These are phyloP conservation scores for Basipetospora chlamydospora DNA, from an alignment of 2,329 filamentous ascomycete species.

Conservation along the genomic window DNA sequence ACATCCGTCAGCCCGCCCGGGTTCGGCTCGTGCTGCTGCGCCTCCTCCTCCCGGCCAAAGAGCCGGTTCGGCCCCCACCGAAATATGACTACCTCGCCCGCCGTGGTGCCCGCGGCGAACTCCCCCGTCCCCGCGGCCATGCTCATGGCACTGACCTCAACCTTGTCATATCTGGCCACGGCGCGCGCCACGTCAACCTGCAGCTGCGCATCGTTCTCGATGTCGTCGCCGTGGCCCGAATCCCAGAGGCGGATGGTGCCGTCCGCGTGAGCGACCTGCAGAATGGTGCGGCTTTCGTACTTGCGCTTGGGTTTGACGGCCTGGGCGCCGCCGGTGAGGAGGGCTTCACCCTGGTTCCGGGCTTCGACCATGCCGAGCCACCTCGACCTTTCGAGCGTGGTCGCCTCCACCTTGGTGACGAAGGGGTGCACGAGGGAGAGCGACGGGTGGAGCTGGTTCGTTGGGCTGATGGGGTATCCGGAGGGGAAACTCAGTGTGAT, in stretches of 20 bases:
- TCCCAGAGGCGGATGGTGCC: constrained; percentile 91
- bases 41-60: constrained; percentile 50
- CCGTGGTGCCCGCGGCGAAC: constrained; percentile 64
- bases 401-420: constrained; percentile 56
- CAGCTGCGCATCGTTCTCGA: constrained; percentile 69
- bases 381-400: constrained; percentile 58
- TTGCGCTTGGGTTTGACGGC: constrained; percentile 54
- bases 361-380: constrained; percentile 90
- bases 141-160: constrained; percentile 66
- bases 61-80: constrained; percentile 73
- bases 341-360: constrained; percentile 59
- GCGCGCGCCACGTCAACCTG: constrained; percentile 81
- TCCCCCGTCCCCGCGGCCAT: constrained; percentile 73
- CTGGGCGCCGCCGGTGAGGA: constrained; percentile 68
- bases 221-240: constrained; percentile 77
- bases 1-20: constrained; percentile 65
- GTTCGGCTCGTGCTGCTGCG: constrained; percentile 36
- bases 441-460: constrained; percentile 81
- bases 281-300: constrained; percentile 70
- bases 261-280: constrained; percentile 80
- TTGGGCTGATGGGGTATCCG: constrained; percentile 79
- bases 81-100: constrained; percentile 78
- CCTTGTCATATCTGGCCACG: constrained; percentile 60
- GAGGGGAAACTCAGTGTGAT: constrained; percentile 85
- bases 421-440: constrained; percentile 85